Base-by-base conservation (phyloP, 116 monocot species). In the Posidonia oceanica region DNA sequence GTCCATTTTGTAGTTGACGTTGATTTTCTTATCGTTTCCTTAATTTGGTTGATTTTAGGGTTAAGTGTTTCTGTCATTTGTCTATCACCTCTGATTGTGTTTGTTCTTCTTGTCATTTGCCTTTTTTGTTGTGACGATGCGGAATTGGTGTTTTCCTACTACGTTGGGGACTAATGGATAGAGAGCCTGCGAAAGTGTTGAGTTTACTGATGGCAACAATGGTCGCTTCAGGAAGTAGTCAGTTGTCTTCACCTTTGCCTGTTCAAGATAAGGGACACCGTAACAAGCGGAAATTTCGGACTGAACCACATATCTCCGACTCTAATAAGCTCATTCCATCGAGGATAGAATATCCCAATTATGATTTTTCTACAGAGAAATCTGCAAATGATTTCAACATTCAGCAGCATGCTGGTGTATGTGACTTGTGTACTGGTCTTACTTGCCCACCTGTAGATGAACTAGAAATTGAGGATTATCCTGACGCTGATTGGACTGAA, bases 211-310 rank as follows among this genome's bases (percentile, higher is more conserved):
- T 87, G 91, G 88, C 84, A 39, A 60, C 86, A 65, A 77, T 87
- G 82, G 82, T 90, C 51, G 82, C 88, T 59, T 71, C 75, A 17
- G 79, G 74, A 12, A 80, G 83, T 63, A 81, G 72, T 52, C 75
- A 76, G 21, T 60, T 79, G 48, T 75, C 88, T 52, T 71, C 83
- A 4, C 79, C 87, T n/a, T 52, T 77, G 16, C 64, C 86, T 20
- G 64, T 81, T 69, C 86, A 84, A 64, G 91, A 88, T 51, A 91
- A 83, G 52, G 83, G 80, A 29, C 91, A 82, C 67, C 76, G 91
- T 59, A 96, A 91, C 75, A 96, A 96, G 80, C 63, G 96, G 38
- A 96, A 96, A 71, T 91, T 88, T 54, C 75, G 86, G 10, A 84
- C 86, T 16, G 91, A 96, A 72, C 79, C 88, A 13, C 83, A 88